Conservation (phyloP, 495 filamentous ascomycete genomes). For the Neurospora sp. region DNA sequence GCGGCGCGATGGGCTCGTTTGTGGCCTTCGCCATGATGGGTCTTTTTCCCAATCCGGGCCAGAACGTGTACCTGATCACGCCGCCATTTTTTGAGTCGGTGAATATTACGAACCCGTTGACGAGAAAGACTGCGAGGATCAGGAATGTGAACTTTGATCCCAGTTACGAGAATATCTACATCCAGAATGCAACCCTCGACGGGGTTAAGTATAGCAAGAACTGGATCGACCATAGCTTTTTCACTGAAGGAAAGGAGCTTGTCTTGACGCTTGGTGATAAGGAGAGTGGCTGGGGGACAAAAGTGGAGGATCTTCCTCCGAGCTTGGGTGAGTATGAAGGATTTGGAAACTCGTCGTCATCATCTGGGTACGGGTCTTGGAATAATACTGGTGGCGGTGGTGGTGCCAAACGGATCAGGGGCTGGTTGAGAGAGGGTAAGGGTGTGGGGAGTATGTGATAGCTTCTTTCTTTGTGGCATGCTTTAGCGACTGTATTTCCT, state of each 20-base stretch:
- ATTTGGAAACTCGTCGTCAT: conserved; percentile 9
- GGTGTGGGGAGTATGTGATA: neutral
- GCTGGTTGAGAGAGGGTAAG: neutral
- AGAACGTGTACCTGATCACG: conserved; percentile 65
- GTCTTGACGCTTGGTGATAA: conserved; percentile 53
- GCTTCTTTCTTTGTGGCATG: neutral
- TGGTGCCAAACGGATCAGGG: neutral
- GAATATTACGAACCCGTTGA: conserved; percentile 51
- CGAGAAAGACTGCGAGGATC: conserved; percentile 48
- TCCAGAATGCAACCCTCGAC: conserved; percentile 62
- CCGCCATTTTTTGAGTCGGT: conserved; percentile 57
- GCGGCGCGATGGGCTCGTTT: conserved; percentile 64
- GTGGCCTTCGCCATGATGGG: conserved; percentile 63
- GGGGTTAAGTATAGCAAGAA: conserved; percentile 54
- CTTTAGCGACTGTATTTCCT: neutral
- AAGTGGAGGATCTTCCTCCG: conserved; percentile 54
- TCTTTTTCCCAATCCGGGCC: conserved; percentile 64
- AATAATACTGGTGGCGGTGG: neutral
- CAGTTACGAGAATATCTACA: conserved; percentile 50
- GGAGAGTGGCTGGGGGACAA: conserved; percentile 64
- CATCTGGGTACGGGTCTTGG: neutral
- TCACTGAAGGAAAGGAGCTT: conserved; percentile 57
- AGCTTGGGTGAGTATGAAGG: conserved; percentile 30
- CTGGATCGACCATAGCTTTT: conserved; percentile 69
- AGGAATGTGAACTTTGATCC: conserved; percentile 54